A percentile compares a stretch with the other conserved stretches of the same genome.
Conservation (phyloP, 768 basidiomycete species). For the Tylopilus intermedius region DNA sequence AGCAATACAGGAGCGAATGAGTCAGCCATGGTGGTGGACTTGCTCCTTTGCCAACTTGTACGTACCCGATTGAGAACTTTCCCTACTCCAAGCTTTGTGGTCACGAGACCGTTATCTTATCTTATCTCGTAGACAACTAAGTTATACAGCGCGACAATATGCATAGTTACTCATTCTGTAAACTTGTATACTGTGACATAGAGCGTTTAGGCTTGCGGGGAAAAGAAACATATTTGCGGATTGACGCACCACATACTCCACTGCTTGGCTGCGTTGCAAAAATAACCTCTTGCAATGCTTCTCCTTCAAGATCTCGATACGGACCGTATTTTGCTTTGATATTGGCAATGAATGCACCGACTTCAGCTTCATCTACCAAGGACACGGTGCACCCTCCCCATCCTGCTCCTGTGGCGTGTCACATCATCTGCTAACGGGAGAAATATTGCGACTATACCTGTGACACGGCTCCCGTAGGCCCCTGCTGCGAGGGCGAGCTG, state of each 20-base stretch:
- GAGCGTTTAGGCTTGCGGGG: neutral
- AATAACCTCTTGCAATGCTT: conserved; percentile 58
- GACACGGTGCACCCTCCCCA: conserved; percentile 92
- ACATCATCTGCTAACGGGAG: neutral
- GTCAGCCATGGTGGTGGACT: neutral
- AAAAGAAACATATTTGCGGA: neutral
- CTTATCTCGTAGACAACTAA: neutral
- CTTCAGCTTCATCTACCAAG: conserved; percentile 61
- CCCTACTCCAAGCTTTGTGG: neutral
- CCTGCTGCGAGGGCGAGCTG: conserved; percentile 62
- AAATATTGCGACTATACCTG: conserved; percentile 42
- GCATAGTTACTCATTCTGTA: conserved; percentile 13
- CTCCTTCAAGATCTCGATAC: conserved; percentile 57
- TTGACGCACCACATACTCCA: conserved; percentile 70
- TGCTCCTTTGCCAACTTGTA: neutral
- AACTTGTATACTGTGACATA: conserved; percentile 25
- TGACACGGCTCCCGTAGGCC: conserved; percentile 78
- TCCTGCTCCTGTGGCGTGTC: conserved; percentile 56
- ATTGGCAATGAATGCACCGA: conserved; percentile 57
- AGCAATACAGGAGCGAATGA: conserved; percentile 43
- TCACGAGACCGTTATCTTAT: conserved; percentile 7
- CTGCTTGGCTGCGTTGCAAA: conserved; percentile 82
- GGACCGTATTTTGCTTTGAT: conserved; percentile 58
- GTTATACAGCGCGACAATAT: too few species aligned
- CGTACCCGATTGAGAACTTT: neutral